Base-by-base conservation (phyloP, 2,329 filamentous ascomycete genomes). In the Harringtonia lauricola region DNA sequence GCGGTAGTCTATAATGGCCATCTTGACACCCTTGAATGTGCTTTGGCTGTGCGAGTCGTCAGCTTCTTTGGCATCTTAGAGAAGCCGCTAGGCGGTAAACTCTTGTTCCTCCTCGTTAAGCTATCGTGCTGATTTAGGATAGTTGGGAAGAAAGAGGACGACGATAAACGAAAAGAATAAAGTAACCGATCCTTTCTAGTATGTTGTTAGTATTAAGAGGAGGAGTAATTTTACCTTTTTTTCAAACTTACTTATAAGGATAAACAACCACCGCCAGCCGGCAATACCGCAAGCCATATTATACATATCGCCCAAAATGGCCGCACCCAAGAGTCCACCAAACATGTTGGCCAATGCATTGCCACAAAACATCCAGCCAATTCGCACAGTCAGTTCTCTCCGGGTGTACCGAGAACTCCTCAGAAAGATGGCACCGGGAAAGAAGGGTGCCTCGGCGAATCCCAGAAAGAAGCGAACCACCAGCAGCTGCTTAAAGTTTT, bases 371-470 rank as follows among this genome's bases (percentile, higher is more conserved):
- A 71, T 65, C 57, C 65, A 64, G 7, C 68, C 64, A 42, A 70
- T 69, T 1, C 69, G 58, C 34, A 64, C 55, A 8, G 65, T 64
- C 34, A 72, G 52, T 50, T 75, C 60, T 9, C 54, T 48, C 15
- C 67, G 58, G 0, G 60, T 65, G 39, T 67, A 69, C 65, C 67
- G 72, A 0, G 60, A 66, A 10, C 24, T 26, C 24, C 6, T 26
- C 24, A 26, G 24, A 10, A 26, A 26, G 24, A 26, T 39, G 0
- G 66, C 68, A 0, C 68, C 68, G 0, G 70, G 69, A 39, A 72
- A 72, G 49, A 69, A 73, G 0, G 69, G 70, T 0, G 73, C 71
- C 49, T 75, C 71, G n/a, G 57, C 58, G 15, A 69, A 61, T 6
- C 67, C 66, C 2, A 71, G 57, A 26, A 72, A 64, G 55, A 74